Base-by-base conservation (phyloP, 2,329 filamentous ascomycete species). In the Elsinoe perseae region DNA sequence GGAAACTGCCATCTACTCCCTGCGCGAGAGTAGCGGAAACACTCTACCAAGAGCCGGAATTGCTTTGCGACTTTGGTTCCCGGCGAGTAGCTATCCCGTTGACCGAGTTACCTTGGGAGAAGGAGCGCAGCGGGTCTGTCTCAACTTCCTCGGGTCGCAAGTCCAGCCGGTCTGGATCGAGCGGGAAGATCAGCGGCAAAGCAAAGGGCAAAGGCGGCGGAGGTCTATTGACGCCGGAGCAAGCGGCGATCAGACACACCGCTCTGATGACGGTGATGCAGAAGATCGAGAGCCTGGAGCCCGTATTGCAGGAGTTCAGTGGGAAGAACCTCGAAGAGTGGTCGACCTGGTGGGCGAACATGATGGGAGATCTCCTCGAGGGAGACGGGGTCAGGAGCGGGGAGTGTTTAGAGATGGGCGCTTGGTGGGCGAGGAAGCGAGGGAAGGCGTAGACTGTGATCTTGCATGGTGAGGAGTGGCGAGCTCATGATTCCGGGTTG, bases 291-390 rank as follows among this genome's bases (percentile, higher is more conserved):
- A 86, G 85, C 60, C 74, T 96, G 64, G 91, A 96, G 70, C 88
- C 89, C 4, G 73, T 93, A 58, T 74, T 96, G 63, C 82, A 87
- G 63, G 87, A 95, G 64, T 82, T 83, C 44, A 95, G 87, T 65
- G 87, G 86, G 12, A 95, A 95, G 76, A 89, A 86, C 64, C 83
- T 87, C 66, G 89, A 95, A 63, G 91, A 96, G 72, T 96, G 90
- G 90, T 87, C 95, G 69, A 77, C 83, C 40, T 96, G 91, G 91
- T 83, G 87, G 73, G 83, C 85, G 38, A 88, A 85, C 70, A 88
- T 95, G 86, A 92, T 89, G 79, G 81, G 82, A 46, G 86, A 93
- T 70, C 72, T 96, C 65, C 79, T 95, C 66, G 83, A 86, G 68
- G 85, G 92, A 59, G 58, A 62, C 32, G 87, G 88, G 18, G 85